Percentiles rank a stretch among this genome's conserved stretches.
phyloP scores from a whole-genome alignment of 2,329 filamentous ascomycete genomes.

The Aspergillus jensenii region DNA sequence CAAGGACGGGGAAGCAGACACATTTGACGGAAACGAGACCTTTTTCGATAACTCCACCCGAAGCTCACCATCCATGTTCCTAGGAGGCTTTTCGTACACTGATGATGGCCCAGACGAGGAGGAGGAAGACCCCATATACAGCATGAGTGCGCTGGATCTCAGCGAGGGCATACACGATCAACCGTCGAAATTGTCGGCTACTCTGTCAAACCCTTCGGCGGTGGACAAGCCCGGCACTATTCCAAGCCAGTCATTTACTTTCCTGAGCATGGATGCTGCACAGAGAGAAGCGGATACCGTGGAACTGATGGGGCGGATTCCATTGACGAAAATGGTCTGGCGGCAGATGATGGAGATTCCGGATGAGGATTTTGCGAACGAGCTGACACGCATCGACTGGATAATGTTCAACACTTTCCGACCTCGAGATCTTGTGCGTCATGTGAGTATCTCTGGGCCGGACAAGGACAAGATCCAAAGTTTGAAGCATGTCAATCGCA shows the following conservation, averaged over 20 bases:
- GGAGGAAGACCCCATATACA: slow-evolving; percentile 39
- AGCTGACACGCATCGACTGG: slow-evolving; percentile 96
- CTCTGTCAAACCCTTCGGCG: slow-evolving; percentile 40
- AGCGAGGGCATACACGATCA: slow-evolving; percentile 40
- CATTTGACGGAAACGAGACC: slow-evolving; percentile 41
- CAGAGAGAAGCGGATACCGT: slow-evolving; percentile 74
- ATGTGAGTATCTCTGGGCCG: slow-evolving; percentile 70
- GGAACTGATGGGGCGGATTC: slow-evolving; percentile 66
- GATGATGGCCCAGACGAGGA: slow-evolving; percentile 25
- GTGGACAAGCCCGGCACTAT: slow-evolving; percentile 40
- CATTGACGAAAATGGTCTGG: slow-evolving; percentile 82
- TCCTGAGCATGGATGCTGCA: slow-evolving; percentile 63
- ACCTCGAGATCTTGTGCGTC: slow-evolving; percentile 86
- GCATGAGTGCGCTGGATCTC: slow-evolving; percentile 40
- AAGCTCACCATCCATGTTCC: slow-evolving; percentile 38
- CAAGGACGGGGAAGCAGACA: slow-evolving; percentile 64
- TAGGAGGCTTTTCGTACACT: slow-evolving; percentile 21
- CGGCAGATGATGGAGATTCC: slow-evolving; percentile 84
- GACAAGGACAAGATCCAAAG: slow-evolving; percentile 61
- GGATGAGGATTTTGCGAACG: slow-evolving; percentile 81
- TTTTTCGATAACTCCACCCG: slow-evolving; percentile 42
- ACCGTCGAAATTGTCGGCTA: slow-evolving; percentile 38
- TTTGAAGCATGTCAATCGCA: slow-evolving; percentile 84
- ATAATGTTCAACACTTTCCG: slow-evolving; percentile 95
- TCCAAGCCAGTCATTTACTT: slow-evolving; percentile 44